Evolutionary conservation across 2,329 filamentous ascomycete genomes (phyloP).

Genomic region (Gnomoniopsis smithogilvyi): DNA sequence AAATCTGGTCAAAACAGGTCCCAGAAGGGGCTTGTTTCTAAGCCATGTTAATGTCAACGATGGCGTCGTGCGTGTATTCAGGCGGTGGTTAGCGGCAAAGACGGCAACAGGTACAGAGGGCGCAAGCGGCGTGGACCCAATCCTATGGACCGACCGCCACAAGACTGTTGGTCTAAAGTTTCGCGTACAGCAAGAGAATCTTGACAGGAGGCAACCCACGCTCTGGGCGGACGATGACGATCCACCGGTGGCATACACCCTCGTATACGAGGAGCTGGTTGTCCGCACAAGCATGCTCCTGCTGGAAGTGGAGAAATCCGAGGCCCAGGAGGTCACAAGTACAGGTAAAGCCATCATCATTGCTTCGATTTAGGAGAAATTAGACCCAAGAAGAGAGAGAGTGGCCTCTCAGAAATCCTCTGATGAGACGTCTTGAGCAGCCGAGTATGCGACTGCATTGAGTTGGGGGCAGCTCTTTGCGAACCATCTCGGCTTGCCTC

Average conservation of each 20-base stretch:
- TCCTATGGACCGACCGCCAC: conserved; percentile 66
- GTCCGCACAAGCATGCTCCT: conserved; percentile 63
- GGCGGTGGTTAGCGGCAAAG: conserved; percentile 62
- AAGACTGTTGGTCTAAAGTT: conserved; percentile 68
- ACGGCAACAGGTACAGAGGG: conserved; percentile 39
- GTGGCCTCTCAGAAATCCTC: not conserved
- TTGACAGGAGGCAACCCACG: conserved; percentile 42
- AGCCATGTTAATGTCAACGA: conserved; percentile 66
- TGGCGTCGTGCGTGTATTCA: conserved; percentile 67
- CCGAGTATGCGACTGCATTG: conserved; percentile 1
- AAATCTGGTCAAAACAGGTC: conserved; percentile 65
- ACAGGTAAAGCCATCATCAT: conserved; percentile 67
- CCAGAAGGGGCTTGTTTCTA: conserved; percentile 58
- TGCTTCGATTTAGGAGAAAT: conserved; percentile 36
- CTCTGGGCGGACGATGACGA: conserved; percentile 49
- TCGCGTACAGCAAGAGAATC: conserved; percentile 50
- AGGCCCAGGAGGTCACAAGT: conserved; percentile 55
- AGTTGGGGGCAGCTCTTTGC: conserved; percentile 18
- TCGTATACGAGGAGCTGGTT: conserved; percentile 70
- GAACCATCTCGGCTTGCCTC: not conserved
- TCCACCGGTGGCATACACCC: conserved; percentile 63
- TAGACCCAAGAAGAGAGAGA: conserved; percentile 14
- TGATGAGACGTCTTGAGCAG: not conserved
- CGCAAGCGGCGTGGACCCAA: conserved; percentile 26
- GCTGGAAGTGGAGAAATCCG: conserved; percentile 62